phyloP scores from a whole-genome alignment of 768 basidiomycete genomes.

The Punctularia strigosozonata region DNA sequence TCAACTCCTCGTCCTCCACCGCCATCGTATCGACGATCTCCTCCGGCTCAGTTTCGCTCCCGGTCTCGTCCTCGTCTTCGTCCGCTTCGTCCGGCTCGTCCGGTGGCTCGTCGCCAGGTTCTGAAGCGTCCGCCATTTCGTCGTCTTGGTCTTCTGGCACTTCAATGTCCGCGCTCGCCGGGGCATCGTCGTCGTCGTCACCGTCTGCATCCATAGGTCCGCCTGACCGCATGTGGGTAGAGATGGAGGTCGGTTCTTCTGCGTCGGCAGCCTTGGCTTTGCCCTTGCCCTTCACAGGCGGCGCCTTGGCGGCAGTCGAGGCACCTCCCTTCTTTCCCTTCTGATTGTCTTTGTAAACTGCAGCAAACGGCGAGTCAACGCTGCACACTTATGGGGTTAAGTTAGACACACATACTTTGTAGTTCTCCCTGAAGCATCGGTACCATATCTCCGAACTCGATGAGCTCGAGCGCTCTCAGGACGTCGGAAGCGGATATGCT shows the following conservation, averaged over 20 bases:
- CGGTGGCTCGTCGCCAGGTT: slow-evolving; percentile 11
- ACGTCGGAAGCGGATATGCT: slow-evolving; percentile 86
- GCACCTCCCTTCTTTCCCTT: slow-evolving; percentile 45
- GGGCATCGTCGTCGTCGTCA: slow-evolving; percentile 15
- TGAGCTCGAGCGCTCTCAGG: slow-evolving; percentile 70
- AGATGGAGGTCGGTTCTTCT: slow-evolving; percentile 5
- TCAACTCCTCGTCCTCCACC: slow-evolving; percentile 32
- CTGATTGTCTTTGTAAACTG: slow-evolving; percentile 54
- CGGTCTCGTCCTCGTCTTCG: slow-evolving; percentile 21
- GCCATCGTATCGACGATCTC: slow-evolving; percentile 29
- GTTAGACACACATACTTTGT: slow-evolving; percentile 29
- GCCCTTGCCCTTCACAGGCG: slow-evolving; percentile 6
- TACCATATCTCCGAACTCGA: slow-evolving; percentile 66
- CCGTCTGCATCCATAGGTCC: slow-evolving; percentile 5
- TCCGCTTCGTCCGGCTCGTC: slow-evolving; percentile 22
- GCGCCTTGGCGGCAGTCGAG: slow-evolving; percentile 13
- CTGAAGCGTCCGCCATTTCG: slow-evolving; percentile 14
- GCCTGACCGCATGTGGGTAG: slow-evolving; percentile 15
- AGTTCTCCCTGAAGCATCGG: slow-evolving; percentile 55
- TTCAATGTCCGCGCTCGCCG: slow-evolving; percentile 18
- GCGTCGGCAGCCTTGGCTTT: slow-evolving; percentile 8
- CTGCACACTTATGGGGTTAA: not conserved
- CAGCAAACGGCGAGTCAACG: not conserved
- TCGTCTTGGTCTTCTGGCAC: slow-evolving; percentile 14
- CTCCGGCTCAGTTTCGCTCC: slow-evolving; percentile 14